Percentiles rank a stretch among this genome's conserved stretches.
phyloP scores from a whole-genome alignment of 2,329 filamentous ascomycete species.

The Colletotrichum viniferum region DNA sequence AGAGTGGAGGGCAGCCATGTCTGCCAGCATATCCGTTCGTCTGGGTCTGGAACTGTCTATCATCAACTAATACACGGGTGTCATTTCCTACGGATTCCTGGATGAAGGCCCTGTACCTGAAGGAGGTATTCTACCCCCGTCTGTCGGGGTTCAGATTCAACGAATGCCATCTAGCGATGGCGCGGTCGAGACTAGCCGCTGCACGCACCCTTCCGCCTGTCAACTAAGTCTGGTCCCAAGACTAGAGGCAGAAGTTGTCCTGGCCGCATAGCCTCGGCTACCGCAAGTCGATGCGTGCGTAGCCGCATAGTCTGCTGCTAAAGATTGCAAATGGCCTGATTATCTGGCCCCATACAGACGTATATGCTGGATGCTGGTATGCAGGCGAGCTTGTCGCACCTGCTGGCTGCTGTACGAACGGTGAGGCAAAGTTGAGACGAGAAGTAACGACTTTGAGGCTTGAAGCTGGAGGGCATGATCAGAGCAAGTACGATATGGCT shows the following conservation, averaged over 20 bases:
- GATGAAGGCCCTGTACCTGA: not conserved
- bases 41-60: not conserved
- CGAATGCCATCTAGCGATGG: not conserved
- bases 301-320: not conserved
- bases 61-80: not conserved
- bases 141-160: not conserved
- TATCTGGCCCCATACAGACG: conserved; percentile 1
- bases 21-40: not conserved
- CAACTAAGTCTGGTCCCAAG: not conserved
- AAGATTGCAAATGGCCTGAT: conserved; percentile 8
- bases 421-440: not conserved
- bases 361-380: not conserved
- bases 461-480: not conserved
- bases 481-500: not conserved
- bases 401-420: not conserved
- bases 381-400: not conserved
- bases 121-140: not conserved
- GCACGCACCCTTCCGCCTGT: conserved; percentile 2
- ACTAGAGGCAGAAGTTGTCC: not conserved
- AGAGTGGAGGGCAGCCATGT: not conserved
- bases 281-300: not conserved
- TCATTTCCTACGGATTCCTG: not conserved
- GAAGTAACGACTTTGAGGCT: not conserved
- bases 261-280: not conserved
- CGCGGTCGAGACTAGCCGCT: not conserved